A percentile compares a stretch with the other conserved stretches of the same genome.
These are phyloP conservation scores for Cairneyella variabilis DNA, from an alignment of 495 filamentous ascomycete species.

Conservation along the genomic window DNA sequence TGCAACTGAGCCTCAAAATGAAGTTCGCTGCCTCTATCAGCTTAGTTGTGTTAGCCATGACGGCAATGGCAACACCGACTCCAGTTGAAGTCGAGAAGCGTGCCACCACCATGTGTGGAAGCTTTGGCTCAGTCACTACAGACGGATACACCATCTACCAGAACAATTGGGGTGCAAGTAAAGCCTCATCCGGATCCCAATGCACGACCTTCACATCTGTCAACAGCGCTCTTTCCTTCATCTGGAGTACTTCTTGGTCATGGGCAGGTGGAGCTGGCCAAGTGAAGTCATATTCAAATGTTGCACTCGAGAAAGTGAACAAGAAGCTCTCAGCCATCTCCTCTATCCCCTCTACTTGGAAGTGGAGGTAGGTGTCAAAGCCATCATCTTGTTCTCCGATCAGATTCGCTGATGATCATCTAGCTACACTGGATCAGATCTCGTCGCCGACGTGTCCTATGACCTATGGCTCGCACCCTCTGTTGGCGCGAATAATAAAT, in stretches of 20 bases:
- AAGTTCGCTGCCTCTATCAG: conserved; percentile 3
- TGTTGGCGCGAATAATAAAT: conserved; percentile 40
- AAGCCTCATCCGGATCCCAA: conserved; percentile 50
- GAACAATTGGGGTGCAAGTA: conserved; percentile 46
- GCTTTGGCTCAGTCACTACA: conserved; percentile 38
- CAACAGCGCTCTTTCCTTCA: conserved; percentile 34
- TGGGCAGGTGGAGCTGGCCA: conserved; percentile 46
- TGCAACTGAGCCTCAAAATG: conserved; percentile 1
- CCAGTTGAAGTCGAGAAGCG: conserved; percentile 30
- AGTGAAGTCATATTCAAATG: conserved; percentile 61
- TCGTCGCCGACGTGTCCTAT: conserved; percentile 60
- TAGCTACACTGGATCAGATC: conserved; percentile 49
- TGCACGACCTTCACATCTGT: conserved; percentile 50
- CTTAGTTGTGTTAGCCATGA: conserved; percentile 21
- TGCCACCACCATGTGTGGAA: conserved; percentile 41
- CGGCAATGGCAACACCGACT: conserved; percentile 32
- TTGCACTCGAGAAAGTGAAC: conserved; percentile 36
- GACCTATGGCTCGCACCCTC: conserved; percentile 56
- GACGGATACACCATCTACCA: conserved; percentile 49
- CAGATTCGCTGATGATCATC: not conserved
- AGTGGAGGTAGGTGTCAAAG: conserved; percentile 50
- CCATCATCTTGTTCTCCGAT: not conserved
- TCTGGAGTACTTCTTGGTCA: conserved; percentile 53
- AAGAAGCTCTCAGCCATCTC: conserved; percentile 42
- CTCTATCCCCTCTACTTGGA: conserved; percentile 48